Percentiles rank a stretch among this genome's conserved stretches.
phyloP scores from a whole-genome alignment of 768 basidiomycete species.

The Rhodotorula toruloides region DNA sequence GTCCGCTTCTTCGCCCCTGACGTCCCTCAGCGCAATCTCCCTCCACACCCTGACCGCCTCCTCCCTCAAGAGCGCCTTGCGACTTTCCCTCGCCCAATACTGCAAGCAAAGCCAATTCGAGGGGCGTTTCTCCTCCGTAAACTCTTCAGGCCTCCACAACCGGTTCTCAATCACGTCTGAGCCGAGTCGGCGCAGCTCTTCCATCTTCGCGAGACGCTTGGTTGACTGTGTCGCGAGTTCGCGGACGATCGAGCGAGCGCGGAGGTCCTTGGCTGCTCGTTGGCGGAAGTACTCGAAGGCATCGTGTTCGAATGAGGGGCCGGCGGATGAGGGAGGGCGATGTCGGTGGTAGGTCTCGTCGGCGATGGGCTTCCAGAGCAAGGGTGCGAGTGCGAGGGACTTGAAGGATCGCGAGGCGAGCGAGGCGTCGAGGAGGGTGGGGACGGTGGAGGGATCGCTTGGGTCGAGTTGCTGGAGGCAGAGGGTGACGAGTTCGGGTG shows the following conservation, averaged over 20 bases:
- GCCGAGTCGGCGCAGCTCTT: slow-evolving; percentile 10
- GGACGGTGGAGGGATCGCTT: not conserved
- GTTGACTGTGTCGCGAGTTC: slow-evolving; percentile 4
- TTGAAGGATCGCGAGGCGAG: not conserved
- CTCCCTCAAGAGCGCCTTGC: slow-evolving; percentile 8
- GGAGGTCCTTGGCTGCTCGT: not conserved
- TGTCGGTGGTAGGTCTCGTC: not conserved
- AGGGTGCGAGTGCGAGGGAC: not conserved
- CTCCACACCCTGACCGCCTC: slow-evolving; percentile 20
- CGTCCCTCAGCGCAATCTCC: slow-evolving; percentile 6
- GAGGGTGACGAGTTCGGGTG: slow-evolving; percentile 17
- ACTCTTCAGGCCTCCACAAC: not conserved
- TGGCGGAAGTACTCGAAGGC: not conserved
- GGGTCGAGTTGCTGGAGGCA: slow-evolving; percentile 4
- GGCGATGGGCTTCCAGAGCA: slow-evolving; percentile 11
- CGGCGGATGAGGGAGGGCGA: not conserved
- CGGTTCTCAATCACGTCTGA: slow-evolving; percentile 13
- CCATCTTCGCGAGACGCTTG: not conserved
- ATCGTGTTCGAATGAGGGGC: too few relatives aligned
- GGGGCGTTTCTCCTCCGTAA: not conserved
- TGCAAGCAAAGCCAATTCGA: slow-evolving; percentile 7
- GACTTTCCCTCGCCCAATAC: slow-evolving; percentile 10
- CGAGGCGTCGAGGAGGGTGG: slow-evolving; percentile 14
- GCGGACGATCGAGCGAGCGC: not conserved
- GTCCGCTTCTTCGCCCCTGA: not conserved